Evolutionary conservation across 805 yeast genomes (phyloP), one percentile per base, ranked within the genome.

Genomic region (Candida koratica): DNA sequence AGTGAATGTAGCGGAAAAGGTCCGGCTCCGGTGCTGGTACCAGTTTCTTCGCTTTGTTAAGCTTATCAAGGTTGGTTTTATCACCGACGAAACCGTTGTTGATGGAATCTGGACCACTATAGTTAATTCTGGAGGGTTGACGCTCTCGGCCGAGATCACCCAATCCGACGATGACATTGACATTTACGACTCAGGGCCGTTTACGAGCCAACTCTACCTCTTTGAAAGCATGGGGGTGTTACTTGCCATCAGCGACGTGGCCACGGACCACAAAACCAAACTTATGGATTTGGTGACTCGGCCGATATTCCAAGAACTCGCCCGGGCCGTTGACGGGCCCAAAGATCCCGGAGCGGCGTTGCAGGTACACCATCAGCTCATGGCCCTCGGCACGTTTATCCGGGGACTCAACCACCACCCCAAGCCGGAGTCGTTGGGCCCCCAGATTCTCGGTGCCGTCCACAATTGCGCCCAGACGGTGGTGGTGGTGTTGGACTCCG

Each of bases 381-480:
- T 86, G 78, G 89, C 96, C 0, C 76, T 90, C 29, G 97, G 96
- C 29, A 86, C 96, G 0, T 72, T 89, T 51, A 82, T 88, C 3
- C 77, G 93, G 54, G 97, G 97, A 4, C 78, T 84, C 49, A 93
- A 82, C 39, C 69, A 62, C 27, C 25, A 29, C 8, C 51, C 52
- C 25, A 17, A 17, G 3, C 6, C 17, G 11, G 62, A 55, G 36
- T 18, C 30, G 17, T 23, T 36, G 4, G 24, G 22, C 11, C 37
- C 32, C 19, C 32, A 15, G 10, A 51, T 77, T 12, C 69, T 73
- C 5, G 46, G 43, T 10, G 63, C 63, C 36, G 53, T 86, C 49
- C 67, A 73, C 37, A 77, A 77, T 46, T 81, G 86, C 5, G 81
- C 95, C 0, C 87, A 86, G 53, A 95, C 84, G 28, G 84, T 86